phyloP scores from a whole-genome alignment of 1,284 basidiomycete species.

The Ustilago vetiveriae region DNA sequence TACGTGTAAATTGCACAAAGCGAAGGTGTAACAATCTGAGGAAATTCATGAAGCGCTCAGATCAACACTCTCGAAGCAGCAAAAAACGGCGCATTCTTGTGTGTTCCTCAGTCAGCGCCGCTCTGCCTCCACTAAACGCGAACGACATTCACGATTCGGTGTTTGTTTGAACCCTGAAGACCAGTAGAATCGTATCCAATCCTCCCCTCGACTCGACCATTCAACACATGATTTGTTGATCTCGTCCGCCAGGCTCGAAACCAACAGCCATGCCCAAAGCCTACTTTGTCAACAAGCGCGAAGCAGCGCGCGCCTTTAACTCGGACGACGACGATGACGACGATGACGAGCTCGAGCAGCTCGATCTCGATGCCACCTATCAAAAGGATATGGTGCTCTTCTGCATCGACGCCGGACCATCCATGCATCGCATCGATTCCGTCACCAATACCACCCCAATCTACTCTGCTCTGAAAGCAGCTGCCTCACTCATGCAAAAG shows the following conservation, averaged over 20 bases:
- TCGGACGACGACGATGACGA: conserved; percentile 34
- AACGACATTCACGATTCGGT: neutral
- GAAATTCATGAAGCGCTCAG: no score
- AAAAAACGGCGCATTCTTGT: no score
- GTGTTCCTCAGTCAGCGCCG: no score
- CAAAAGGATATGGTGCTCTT: conserved; percentile 72
- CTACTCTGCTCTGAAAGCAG: conserved; percentile 78
- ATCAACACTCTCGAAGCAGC: no score
- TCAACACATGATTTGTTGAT: no score
- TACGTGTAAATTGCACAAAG: no score
- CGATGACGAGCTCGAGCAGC: conserved; percentile 43
- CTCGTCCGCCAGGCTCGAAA: neutral
- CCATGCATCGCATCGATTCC: conserved; percentile 76
- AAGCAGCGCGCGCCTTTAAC: conserved; percentile 39
- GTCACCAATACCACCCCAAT: conserved; percentile 64
- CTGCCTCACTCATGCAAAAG: conserved; percentile 83
- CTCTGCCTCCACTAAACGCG: neutral
- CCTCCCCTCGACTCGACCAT: no score
- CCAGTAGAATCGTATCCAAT: no score
- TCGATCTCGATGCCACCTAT: conserved; percentile 43
- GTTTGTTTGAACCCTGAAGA: no score
- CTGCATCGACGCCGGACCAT: conserved; percentile 88
- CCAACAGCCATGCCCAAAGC: conserved; percentile 39
- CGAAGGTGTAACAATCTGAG: neutral
- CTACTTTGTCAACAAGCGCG: conserved; percentile 47